Evolutionary conservation across 2,329 filamentous ascomycete genomes (phyloP), one percentile per base, ranked within the genome.

Genomic region (Botrytis hyacinthi): DNA sequence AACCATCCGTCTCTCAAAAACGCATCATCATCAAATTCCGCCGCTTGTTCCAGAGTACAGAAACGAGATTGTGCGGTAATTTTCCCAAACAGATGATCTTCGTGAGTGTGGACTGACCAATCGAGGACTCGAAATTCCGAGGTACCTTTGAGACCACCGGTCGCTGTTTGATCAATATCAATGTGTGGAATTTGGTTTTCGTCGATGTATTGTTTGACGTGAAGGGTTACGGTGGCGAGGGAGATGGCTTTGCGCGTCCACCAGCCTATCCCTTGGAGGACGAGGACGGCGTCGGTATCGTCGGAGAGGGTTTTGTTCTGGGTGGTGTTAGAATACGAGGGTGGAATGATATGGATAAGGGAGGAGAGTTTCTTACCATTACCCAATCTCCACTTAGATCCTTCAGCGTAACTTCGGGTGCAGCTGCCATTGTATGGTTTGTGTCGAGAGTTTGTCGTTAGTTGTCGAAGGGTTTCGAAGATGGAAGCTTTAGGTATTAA

Each of bases 291-390:
- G 71, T 91, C 88, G 44, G 86, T 83, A 74, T 87, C 82, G 76
- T 89, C 87, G 74, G 88, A 90, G 76, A 90, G 81, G 73, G 83
- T 82, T 81, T 89, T 88, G 83, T 92, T 90, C 89, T 91, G 77
- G 46, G 76, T 20, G 44, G 62, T 62, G 57, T 67, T 67, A 67
- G 51, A 8, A 18, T 29, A 37, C 48, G 62, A 3, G 10, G 26
- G 59, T 37, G 29, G 16, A 6, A 35, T 51, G 44, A 46, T 18
- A 62, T 37, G 14, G 44, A 54, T 61, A 14, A n/a, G 46, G 20
- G 4, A 63, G 32, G 57, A 26, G 54, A 48, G 46, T 46, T 26
- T 59, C 81, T 72, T 81, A 87, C 87, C 85, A 90, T 85, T 69
- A 83, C 82, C 81, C 85, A 90, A 75, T 81, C 82, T 66, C 87